A percentile compares a stretch with the other conserved stretches of the same genome.
Conservation (phyloP, 1,139 yeast genomes). For the Magnusiomyces paraingens region DNA sequence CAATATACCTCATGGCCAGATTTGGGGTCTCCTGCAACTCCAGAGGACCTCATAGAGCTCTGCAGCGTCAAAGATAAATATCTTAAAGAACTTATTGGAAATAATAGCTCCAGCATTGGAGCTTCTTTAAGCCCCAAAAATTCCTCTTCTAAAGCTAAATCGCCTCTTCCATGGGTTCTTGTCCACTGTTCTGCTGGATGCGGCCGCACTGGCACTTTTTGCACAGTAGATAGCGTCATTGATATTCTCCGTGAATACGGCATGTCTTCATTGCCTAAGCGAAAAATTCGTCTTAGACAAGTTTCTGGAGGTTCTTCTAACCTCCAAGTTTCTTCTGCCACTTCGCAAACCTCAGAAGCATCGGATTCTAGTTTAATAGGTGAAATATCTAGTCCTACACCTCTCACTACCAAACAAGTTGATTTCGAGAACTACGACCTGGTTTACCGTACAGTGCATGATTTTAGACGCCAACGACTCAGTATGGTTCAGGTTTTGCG, state of each 20-base stretch:
- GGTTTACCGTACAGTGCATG: conserved; percentile 49
- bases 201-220: conserved; percentile 85
- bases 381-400: conserved; percentile 15
- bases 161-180: conserved; percentile 40
- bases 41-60: conserved; percentile 47
- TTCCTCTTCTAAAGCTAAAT: neutral
- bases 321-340: neutral
- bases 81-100: conserved; percentile 15
- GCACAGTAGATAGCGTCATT: conserved; percentile 62
- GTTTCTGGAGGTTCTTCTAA: neutral
- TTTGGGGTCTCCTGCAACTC: conserved; percentile 58
- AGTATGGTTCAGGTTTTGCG: conserved; percentile 80
- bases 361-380: conserved; percentile 17
- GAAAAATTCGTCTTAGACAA: neutral
- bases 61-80: conserved; percentile 40
- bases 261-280: conserved; percentile 2
- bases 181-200: conserved; percentile 92
- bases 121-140: conserved; percentile 17
- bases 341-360: conserved; percentile 4
- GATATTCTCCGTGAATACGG: conserved; percentile 36
- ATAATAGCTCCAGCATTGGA: neutral
- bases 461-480: conserved; percentile 61
- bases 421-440: conserved; percentile 38
- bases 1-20: conserved; percentile 81
- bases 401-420: neutral